Conservation (phyloP, 2,329 filamentous ascomycete genomes). For the Didymella sp. region DNA sequence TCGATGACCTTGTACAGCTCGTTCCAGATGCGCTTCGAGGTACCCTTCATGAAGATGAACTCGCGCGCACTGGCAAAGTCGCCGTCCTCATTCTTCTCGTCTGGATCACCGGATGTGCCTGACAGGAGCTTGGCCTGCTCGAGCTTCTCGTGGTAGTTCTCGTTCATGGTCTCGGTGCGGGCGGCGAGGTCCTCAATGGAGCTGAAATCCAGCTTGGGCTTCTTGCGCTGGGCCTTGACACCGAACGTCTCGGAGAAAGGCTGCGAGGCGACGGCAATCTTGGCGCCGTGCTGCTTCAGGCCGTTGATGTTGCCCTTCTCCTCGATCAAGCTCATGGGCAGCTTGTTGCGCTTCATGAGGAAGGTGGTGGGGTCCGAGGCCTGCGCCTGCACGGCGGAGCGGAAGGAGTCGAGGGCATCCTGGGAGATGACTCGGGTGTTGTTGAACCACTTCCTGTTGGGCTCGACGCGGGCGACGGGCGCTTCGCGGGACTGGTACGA, state of each 20-base stretch:
- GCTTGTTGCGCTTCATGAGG: constrained; percentile 94
- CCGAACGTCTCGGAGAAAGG: constrained; percentile 92
- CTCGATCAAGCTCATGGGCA: constrained; percentile 92
- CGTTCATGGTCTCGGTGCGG: constrained; percentile 79
- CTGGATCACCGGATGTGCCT: constrained; percentile 68
- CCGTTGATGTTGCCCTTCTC: constrained; percentile 78
- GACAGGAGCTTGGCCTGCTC: constrained; percentile 81
- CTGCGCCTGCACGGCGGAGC: constrained; percentile 90
- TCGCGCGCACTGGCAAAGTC: constrained; percentile 56
- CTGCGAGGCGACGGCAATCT: constrained; percentile 87
- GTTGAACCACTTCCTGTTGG: constrained; percentile 97
- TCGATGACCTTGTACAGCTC: constrained; percentile 96
- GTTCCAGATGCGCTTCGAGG: constrained; percentile 84
- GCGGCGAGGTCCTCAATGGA: constrained; percentile 83
- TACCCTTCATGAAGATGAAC: constrained; percentile 91
- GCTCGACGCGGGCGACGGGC: constrained; percentile 87
- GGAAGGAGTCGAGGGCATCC: constrained; percentile 84
- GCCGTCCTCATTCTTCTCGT: constrained; percentile 55
- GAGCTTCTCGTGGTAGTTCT: constrained; percentile 78
- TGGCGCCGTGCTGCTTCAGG: constrained; percentile 89
- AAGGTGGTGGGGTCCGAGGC: constrained; percentile 91
- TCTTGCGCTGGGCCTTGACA: constrained; percentile 89
- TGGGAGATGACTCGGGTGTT: constrained; percentile 92
- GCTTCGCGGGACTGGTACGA: constrained; percentile 82
- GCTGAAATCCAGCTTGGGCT: constrained; percentile 85